A percentile compares a stretch with the other conserved stretches of the same genome.
Conservation (phyloP, 106 monocot species). For the Allium cepa region DNA sequence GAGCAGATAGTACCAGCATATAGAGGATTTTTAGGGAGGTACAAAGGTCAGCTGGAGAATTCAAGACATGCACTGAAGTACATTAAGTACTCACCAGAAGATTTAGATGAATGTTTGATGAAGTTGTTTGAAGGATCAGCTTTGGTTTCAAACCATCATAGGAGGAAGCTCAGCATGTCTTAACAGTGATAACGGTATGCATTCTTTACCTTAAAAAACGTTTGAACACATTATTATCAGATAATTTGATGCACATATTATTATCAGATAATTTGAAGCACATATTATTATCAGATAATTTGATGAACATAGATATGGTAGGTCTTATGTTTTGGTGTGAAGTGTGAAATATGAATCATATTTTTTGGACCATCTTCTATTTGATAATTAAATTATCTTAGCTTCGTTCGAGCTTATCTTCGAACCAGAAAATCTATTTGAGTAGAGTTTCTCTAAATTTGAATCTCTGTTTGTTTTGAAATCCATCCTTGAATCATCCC, state of each 20-base stretch:
- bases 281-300: too few species aligned
- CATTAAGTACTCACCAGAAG: conserved; percentile 23
- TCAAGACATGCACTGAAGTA: conserved; percentile 17
- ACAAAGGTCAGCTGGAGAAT: conserved; percentile 15
- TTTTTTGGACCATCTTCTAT: too few species aligned
- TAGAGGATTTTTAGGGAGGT: conserved; percentile 21
- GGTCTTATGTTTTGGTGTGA: too few species aligned
- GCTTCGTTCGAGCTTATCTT: too few species aligned
- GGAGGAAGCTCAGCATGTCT: conserved; percentile 13
- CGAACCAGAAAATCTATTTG: too few species aligned
- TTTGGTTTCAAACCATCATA: conserved; percentile 13
- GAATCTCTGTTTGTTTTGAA: too few species aligned
- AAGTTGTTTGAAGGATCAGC: conserved; percentile 18
- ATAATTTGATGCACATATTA: not conserved
- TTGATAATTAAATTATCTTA: too few species aligned
- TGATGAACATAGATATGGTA: too few species aligned
- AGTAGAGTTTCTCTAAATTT: too few species aligned
- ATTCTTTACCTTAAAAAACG: not conserved
- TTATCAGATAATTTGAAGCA: too few species aligned
- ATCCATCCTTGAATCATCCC: too few species aligned
- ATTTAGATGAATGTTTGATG: conserved; percentile 10
- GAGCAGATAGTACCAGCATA: conserved; percentile 21
- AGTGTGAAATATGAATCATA: too few species aligned
- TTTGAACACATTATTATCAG: not conserved
- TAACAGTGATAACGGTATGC: conserved; percentile 1